phyloP scores from a whole-genome alignment of 257 asterid species.

The Lycium barbarum region DNA sequence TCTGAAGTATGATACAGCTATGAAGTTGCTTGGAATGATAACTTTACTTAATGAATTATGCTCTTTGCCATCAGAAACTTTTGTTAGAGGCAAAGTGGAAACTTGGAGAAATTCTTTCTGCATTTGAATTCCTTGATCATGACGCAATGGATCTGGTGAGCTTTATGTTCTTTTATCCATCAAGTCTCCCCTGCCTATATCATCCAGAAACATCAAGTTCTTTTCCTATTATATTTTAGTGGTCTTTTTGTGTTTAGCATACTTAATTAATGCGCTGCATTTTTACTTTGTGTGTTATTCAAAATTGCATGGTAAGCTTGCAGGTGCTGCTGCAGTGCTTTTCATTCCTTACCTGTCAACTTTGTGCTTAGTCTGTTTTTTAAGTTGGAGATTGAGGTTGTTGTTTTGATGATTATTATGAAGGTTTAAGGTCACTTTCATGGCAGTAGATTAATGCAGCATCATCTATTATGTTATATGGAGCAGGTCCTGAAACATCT shows the following conservation, averaged over 20 bases:
- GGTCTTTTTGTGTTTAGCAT: background rate
- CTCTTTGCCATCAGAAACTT: slow-evolving; percentile 63
- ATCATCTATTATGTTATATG: slow-evolving; percentile 32
- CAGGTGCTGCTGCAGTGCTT: background rate
- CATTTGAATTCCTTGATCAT: slow-evolving; percentile 90
- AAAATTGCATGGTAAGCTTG: slow-evolving; percentile 3
- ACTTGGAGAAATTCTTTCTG: slow-evolving; percentile 98
- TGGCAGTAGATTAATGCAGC: slow-evolving; percentile 23
- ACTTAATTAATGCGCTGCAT: slow-evolving; percentile 12
- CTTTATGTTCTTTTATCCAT: slow-evolving; percentile 26
- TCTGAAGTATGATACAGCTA: slow-evolving; percentile 4
- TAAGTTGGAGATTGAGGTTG: background rate
- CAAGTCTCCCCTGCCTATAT: slow-evolving; percentile 26
- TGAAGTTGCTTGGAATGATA: background rate
- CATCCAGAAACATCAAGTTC: slow-evolving; percentile 3
- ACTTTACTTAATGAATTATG: slow-evolving; percentile 18
- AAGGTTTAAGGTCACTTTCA: background rate
- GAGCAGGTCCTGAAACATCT: slow-evolving; percentile 86
- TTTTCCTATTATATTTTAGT: slow-evolving; percentile 8
- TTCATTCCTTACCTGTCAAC: slow-evolving; percentile 20
- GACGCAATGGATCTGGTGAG: slow-evolving; percentile 91
- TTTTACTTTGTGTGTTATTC: background rate
- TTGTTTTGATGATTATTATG: background rate
- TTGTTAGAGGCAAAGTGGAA: slow-evolving; percentile 80
- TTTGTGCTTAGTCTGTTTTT: slow-evolving; percentile 8